Conservation (phyloP, 169 alveolate species). For the Cryptosporidium tyzzeri region DNA sequence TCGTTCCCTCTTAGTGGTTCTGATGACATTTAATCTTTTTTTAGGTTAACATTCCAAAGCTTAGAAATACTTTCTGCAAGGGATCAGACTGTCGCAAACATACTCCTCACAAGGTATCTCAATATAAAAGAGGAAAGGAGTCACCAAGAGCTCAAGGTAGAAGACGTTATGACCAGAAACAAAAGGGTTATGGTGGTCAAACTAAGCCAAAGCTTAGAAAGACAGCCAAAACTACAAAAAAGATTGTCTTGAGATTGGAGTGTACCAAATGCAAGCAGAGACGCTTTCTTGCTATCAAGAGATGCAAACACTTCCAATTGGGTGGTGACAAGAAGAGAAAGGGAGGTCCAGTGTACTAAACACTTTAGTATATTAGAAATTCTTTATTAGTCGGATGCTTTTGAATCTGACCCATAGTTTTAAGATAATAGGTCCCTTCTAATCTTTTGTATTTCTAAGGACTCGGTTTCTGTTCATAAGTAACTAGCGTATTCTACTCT, state of each 20-base stretch:
- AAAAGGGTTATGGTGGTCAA: slow-evolving; percentile 99
- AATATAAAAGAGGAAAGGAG: slow-evolving; percentile 98
- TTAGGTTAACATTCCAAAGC: slow-evolving; percentile 73
- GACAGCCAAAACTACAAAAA: slow-evolving; percentile 99
- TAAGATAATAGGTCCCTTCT: slow-evolving; percentile 2
- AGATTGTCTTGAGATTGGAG: slow-evolving; percentile 97
- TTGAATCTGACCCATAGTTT: slow-evolving; percentile 3
- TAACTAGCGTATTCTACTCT: neutral
- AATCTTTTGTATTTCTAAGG: slow-evolving; percentile 12
- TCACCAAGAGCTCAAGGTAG: slow-evolving; percentile 96
- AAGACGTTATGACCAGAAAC: slow-evolving; percentile 99
- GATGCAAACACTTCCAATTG: slow-evolving; percentile 99
- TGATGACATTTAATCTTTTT: neutral
- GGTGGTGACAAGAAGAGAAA: slow-evolving; percentile 96
- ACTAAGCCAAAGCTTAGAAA: slow-evolving; percentile 98
- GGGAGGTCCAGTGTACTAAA: slow-evolving; percentile 80
- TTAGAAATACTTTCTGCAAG: slow-evolving; percentile 69
- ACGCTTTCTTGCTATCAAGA: slow-evolving; percentile 95
- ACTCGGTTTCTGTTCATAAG: neutral
- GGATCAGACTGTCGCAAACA: slow-evolving; percentile 84
- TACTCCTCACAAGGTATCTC: slow-evolving; percentile 95
- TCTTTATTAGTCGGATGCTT: slow-evolving; percentile 4
- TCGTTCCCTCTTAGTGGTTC: neutral
- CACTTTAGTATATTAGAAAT: neutral
- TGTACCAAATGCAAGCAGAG: slow-evolving; percentile 98